Percentiles rank a stretch among this genome's conserved stretches.
These are phyloP conservation scores for Chrysoporthe austroafricana DNA, from an alignment of 2,329 filamentous ascomycete species.

Conservation along the genomic window DNA sequence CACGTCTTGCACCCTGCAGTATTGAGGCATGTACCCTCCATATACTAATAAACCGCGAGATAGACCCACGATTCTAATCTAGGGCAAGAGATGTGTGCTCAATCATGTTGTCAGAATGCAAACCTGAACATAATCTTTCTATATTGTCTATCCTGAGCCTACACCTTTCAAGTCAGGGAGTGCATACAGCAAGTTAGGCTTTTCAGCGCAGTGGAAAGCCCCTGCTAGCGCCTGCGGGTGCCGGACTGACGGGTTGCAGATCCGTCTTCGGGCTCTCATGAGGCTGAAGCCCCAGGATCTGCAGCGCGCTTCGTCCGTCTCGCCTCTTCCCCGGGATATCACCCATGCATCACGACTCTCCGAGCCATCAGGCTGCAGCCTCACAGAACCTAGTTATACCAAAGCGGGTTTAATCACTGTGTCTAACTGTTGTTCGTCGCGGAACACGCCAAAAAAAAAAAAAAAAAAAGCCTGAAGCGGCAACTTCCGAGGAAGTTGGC, in stretches of 20 bases:
- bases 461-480: not conserved
- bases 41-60: too few relatives aligned
- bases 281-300: conserved; percentile 27
- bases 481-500: too few relatives aligned
- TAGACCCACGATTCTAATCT: not conserved
- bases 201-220: conserved; percentile 9
- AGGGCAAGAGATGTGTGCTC: not conserved
- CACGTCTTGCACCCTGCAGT: too few relatives aligned
- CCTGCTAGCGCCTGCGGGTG: conserved; percentile 16
- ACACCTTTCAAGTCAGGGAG: too few relatives aligned
- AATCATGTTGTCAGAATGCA: not conserved
- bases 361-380: not conserved
- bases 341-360: conserved; percentile 4
- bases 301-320: conserved; percentile 24
- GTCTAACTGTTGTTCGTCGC: not conserved
- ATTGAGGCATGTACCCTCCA: too few relatives aligned
- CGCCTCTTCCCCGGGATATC: conserved; percentile 9
- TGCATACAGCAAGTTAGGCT: not conserved
- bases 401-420: not conserved
- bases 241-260: not conserved
- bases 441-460: not conserved
- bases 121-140: too few relatives aligned
- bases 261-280: conserved; percentile 8
- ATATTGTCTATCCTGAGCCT: too few relatives aligned
- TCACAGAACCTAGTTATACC: not conserved